phyloP scores from a whole-genome alignment of 306 rosid genomes.

The Trichosanthes cucumerina region DNA sequence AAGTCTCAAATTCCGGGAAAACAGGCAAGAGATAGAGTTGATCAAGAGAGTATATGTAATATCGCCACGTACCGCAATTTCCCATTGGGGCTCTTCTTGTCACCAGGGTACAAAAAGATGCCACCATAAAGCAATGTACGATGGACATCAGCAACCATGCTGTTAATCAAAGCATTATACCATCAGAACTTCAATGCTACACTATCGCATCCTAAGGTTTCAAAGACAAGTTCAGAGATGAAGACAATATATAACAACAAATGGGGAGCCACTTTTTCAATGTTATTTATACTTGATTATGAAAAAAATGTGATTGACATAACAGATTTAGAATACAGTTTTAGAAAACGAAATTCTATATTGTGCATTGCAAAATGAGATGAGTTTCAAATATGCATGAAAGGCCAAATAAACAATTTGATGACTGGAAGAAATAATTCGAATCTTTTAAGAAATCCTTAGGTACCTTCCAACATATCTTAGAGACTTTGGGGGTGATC shows the following conservation, averaged over 20 bases:
- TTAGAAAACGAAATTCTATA: not conserved
- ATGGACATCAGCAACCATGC: constrained; percentile 99
- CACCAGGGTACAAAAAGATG: constrained; percentile 90
- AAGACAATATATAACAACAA: not conserved
- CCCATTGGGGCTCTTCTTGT: constrained; percentile 92
- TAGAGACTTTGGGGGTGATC: constrained; percentile 80
- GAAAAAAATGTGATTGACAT: not conserved
- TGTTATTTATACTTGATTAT: not conserved
- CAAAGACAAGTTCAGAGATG: not conserved
- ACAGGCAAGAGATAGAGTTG: not conserved
- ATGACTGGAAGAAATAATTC: not conserved
- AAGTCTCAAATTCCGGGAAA: not conserved
- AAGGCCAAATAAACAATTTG: not conserved
- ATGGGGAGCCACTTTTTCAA: not conserved
- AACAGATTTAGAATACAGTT: not conserved
- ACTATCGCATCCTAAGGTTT: not conserved
- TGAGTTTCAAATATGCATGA: not conserved
- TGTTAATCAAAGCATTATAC: constrained; percentile 23
- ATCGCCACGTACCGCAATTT: constrained; percentile 66
- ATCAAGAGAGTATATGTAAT: not conserved
- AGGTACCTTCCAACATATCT: constrained; percentile 91
- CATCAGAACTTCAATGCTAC: not conserved
- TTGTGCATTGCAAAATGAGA: not conserved
- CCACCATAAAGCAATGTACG: constrained; percentile 98
- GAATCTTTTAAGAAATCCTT: not conserved